These are phyloP conservation scores for Vanderwaltozyma verrucispora DNA, from an alignment of 805 yeast genomes.

Conservation along the genomic window DNA sequence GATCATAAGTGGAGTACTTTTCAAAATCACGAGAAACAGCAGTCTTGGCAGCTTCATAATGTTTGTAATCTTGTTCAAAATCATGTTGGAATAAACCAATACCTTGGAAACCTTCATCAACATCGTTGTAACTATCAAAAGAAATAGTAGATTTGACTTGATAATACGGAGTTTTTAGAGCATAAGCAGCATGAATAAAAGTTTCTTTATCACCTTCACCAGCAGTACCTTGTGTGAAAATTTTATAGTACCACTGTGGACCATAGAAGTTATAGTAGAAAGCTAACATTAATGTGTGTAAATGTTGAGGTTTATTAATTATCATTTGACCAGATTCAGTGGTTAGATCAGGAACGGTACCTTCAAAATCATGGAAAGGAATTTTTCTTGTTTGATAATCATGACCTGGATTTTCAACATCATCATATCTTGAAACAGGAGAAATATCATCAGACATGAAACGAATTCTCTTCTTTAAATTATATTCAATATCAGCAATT, in stretches of 20 bases:
- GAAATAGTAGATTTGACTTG: conserved; percentile 35
- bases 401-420: conserved; percentile 2
- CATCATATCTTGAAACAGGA: conserved; percentile 10
- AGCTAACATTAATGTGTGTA: conserved; percentile 47
- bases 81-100: conserved; percentile 39
- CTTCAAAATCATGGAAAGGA: conserved; percentile 50
- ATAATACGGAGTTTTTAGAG: conserved; percentile 37
- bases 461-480: conserved; percentile 28
- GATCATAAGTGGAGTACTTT: conserved; percentile 7
- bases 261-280: conserved; percentile 60
- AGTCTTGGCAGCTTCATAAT: conserved; percentile 8
- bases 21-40: conserved; percentile 6
- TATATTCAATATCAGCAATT: conserved; percentile 36
- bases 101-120: conserved; percentile 27
- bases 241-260: conserved; percentile 54
- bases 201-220: conserved; percentile 82
- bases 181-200: conserved; percentile 57
- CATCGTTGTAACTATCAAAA: conserved; percentile 30
- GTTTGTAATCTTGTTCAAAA: conserved; percentile 37
- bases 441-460: conserved; percentile 20
- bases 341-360: conserved; percentile 56
- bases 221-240: conserved; percentile 61
- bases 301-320: conserved; percentile 48
- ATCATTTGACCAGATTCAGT: conserved; percentile 64
- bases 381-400: conserved; percentile 20